Evolutionary conservation across 805 yeast genomes (phyloP), one percentile per base, ranked within the genome.

Genomic region (Cephaloascus albidus): DNA sequence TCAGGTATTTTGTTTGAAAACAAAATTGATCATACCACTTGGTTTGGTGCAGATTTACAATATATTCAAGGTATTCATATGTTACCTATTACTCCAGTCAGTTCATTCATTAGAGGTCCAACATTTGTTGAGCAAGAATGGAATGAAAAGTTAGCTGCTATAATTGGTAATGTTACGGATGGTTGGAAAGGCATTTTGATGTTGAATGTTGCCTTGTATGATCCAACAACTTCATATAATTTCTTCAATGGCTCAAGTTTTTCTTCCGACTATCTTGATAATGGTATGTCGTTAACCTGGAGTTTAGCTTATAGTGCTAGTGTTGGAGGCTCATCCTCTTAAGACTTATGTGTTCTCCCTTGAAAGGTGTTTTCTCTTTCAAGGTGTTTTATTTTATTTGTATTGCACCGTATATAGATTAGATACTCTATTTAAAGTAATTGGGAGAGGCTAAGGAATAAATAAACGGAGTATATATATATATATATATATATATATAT

Each of bases 41-140:
- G 78, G 55, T 83, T 83, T 52, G 89, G 89, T n/a, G 69, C 76
- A 41, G 76, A 81, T n/a, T 55, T 74, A 4, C 84, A 83, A 51
- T 83, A 78, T 63, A 78, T 83, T 37, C 89, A 83, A 49, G 85
- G 86, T 57, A 83, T 82, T 37, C 89, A 83, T 53, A 83, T 84
- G 69, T 63, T 83, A 30, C 93, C 90, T 16, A 68, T 81, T 14
- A 79, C 86, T 1, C 79, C 87, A 2, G 61, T 78, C 6, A 78
- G 85, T 4, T 74, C 83, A 0, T 78, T 70, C 48, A 66, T 81
- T n/a, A 63, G 88, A 50, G 55, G 63, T 2, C 67, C 72, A 4
- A 54, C 54, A 3, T 82, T 78, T 59, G 76, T 72, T 5, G 41
- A 52, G 34, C 63, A 74, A 49, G 80, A 65, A 48, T 60, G 73